These are phyloP conservation scores for Raphanus hybrid DNA, from an alignment of 441 rosid genomes.

Conservation along the genomic window DNA sequence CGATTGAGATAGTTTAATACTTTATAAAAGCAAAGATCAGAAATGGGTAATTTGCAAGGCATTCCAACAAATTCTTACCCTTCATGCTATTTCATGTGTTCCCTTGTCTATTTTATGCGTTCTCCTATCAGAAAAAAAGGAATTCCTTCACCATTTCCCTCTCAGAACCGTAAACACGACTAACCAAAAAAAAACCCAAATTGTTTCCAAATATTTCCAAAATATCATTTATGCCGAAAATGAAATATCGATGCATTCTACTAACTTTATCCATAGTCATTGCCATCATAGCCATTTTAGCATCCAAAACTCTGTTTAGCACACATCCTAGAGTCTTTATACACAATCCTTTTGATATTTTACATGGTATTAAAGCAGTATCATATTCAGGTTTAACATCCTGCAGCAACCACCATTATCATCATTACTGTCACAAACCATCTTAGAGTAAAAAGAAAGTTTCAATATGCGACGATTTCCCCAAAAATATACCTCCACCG, in stretches of 20 bases:
- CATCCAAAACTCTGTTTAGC: conserved; percentile 42
- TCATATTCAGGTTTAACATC: conserved; percentile 24
- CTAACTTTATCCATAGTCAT: conserved; percentile 44
- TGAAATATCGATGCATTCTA: conserved; percentile 36
- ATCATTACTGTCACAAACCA: conserved; percentile 40
- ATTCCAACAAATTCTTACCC: conserved; percentile 73
- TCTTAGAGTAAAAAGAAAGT: conserved; percentile 32
- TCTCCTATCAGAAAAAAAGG: not conserved
- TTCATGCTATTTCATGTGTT: conserved; percentile 68
- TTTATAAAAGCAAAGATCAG: conserved; percentile 28
- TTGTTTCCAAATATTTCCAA: not conserved
- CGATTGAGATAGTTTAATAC: conserved; percentile 23
- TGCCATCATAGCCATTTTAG: conserved; percentile 50
- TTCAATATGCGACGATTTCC: conserved; percentile 75
- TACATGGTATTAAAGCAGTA: conserved; percentile 18
- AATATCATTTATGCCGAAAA: not conserved
- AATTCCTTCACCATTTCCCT: conserved; percentile 10
- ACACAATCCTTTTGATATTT: conserved; percentile 27
- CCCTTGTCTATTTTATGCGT: conserved; percentile 15
- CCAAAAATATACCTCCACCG: conserved; percentile 64
- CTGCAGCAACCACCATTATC: not conserved
- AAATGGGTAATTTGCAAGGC: conserved; percentile 84
- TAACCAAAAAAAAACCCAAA: not conserved
- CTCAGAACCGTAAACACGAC: not conserved
- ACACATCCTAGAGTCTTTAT: conserved; percentile 22